A percentile compares a stretch with the other conserved stretches of the same genome.
These are phyloP conservation scores for Glycine tomentella DNA, from an alignment of 306 rosid species.

Conservation along the genomic window DNA sequence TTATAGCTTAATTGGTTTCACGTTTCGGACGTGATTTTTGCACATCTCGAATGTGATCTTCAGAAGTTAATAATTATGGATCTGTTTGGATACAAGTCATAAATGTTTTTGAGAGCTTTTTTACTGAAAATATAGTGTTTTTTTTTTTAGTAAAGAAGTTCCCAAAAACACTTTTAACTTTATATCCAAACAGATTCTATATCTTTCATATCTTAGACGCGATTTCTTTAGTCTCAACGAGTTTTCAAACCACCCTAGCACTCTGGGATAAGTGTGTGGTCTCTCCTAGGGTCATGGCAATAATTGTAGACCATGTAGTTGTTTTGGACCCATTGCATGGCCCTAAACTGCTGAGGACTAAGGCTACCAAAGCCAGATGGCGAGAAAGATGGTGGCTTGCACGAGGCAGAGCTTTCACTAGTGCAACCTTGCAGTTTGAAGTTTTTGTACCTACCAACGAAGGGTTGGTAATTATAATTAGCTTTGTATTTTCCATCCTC, in stretches of 20 bases:
- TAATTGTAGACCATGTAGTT: conserved; percentile 81
- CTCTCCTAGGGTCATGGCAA: conserved; percentile 82
- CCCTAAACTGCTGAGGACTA: conserved; percentile 59
- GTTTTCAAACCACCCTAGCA: conserved; percentile 48
- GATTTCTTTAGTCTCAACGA: too few relatives aligned
- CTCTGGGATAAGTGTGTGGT: conserved; percentile 77
- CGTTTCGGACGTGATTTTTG: too few relatives aligned
- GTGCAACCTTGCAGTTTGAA: conserved; percentile 73
- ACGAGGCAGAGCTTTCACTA: conserved; percentile 47
- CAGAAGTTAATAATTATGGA: too few relatives aligned
- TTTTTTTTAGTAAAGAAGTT: too few relatives aligned
- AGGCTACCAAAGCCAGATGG: conserved; percentile 55
- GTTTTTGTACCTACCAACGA: conserved; percentile 66
- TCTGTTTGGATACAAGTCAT: too few relatives aligned
- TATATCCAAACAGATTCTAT: too few relatives aligned
- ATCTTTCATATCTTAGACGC: too few relatives aligned
- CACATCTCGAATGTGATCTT: too few relatives aligned
- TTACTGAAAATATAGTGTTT: too few relatives aligned
- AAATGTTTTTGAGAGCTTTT: too few relatives aligned
- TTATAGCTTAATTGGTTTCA: too few relatives aligned
- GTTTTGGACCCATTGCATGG: conserved; percentile 83
- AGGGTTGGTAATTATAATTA: conserved; percentile 84
- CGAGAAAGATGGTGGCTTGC: conserved; percentile 63
- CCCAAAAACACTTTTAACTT: too few relatives aligned
- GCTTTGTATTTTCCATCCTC: conserved; percentile 95